These are phyloP conservation scores for Yarrowia yakushimensis DNA, from an alignment of 805 yeast species.

Conservation along the genomic window DNA sequence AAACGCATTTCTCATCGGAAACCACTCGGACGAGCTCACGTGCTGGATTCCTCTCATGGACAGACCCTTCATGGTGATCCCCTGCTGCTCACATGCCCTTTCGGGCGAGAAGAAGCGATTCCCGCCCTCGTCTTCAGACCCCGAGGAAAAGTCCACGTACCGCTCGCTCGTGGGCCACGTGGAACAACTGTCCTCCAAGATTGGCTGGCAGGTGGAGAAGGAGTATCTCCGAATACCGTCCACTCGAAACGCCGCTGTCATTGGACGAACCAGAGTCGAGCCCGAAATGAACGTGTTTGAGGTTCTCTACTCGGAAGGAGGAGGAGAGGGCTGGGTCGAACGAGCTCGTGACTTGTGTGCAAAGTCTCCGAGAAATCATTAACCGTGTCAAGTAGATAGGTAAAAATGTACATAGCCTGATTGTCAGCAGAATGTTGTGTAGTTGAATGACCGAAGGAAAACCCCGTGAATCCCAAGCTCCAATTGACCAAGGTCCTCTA, in stretches of 20 bases:
- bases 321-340: conserved; percentile 88
- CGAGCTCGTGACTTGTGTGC: conserved; percentile 69
- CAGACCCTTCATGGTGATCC: conserved; percentile 80
- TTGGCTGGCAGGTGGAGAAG: conserved; percentile 81
- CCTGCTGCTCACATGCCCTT: conserved; percentile 89
- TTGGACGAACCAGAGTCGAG: conserved; percentile 53
- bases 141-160: conserved; percentile 58
- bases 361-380: conserved; percentile 71
- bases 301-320: conserved; percentile 72
- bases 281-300: conserved; percentile 47
- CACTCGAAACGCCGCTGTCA: conserved; percentile 86
- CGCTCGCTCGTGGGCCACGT: conserved; percentile 85
- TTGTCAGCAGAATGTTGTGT: no score
- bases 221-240: conserved; percentile 93
- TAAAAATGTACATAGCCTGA: not conserved
- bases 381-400: conserved; percentile 5
- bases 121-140: conserved; percentile 34
- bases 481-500: no score
- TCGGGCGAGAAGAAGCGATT: conserved; percentile 73
- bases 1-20: conserved; percentile 82
- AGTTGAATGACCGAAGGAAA: no score
- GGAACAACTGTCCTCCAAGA: conserved; percentile 57
- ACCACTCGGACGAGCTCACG: conserved; percentile 92
- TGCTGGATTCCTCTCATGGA: conserved; percentile 89
- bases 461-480: no score